Base-by-base conservation (phyloP, 2,329 filamentous ascomycete species). In the Penicillium sp. region DNA sequence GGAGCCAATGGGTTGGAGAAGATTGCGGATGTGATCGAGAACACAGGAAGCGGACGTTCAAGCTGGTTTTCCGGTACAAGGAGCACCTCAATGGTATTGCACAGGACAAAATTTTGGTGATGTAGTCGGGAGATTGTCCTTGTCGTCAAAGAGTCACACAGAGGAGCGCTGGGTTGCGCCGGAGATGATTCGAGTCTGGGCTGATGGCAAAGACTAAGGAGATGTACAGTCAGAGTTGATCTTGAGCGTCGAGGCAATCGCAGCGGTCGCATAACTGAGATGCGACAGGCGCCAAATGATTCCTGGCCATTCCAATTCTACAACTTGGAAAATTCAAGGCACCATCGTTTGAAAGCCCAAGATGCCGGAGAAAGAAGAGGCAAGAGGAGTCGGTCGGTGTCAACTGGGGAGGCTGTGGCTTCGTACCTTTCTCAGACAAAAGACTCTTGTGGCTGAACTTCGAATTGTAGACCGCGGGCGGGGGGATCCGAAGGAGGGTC, bases 341-440 rank as follows among this genome's bases (percentile, higher is more conserved):
- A 32, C 29, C 4, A 11, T 7, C 29, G 11, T 7, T 32, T 32
- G 8, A 36, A 34, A 35, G 29, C 24, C 32, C 24, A 43, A 4
- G n/a, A 7, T 7, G 12, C 25, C 28, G 33, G n/a, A 43, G 41
- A 34, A 43, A 13, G 25, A 43, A 5, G 34, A 35, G 32, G 35
- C 29, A 36, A 36, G 12, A 8, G 24, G 24, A 4, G 12, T 12
- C 26, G 24, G 25, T 32, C 25, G 41, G 18, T 43, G 26, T n/a
- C 9, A 25, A 25, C 5, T 32, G 29, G 18, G 18, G 18, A 18
- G 29, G 28, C 29, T 24, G 7, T 44, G 33, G 33, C 44, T 45
- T 48, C 48, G 55, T 57, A 58, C 55, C 56, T 58, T 50, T 13
- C 43, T 53, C 40, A 42, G 53, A 47, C 53, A 48, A 50, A 49